Percentiles rank a stretch among this genome's conserved stretches.
Evolutionary conservation across 1,284 basidiomycete genomes (phyloP).

Genomic region (Macrocybe sp.): DNA sequence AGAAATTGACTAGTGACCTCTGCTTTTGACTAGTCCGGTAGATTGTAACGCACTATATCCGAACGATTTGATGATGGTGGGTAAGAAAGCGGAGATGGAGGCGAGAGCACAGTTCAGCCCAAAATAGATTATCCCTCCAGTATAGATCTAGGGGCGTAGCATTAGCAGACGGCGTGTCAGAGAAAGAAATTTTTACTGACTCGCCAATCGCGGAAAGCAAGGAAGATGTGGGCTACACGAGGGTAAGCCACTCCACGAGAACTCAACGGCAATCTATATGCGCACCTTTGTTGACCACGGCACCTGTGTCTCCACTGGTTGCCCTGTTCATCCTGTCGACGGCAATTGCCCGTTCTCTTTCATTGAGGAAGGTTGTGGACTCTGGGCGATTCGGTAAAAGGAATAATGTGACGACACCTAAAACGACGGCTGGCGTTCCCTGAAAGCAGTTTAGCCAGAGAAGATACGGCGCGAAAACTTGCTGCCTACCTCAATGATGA

Average conservation of each 20-base stretch:
- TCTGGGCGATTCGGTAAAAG: constrained; percentile 78
- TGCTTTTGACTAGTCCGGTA: not conserved
- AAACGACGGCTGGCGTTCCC: constrained; percentile 63
- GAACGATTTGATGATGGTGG: constrained; percentile 76
- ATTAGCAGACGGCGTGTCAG: not conserved
- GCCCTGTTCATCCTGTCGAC: constrained; percentile 72
- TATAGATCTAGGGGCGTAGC: constrained; percentile 43
- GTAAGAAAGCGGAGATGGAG: constrained; percentile 79
- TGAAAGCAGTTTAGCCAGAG: constrained; percentile 15
- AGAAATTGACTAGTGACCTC: constrained; percentile 1
- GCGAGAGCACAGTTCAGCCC: constrained; percentile 77
- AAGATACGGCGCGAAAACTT: not conserved
- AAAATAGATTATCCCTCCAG: constrained; percentile 67
- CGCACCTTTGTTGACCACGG: constrained; percentile 61
- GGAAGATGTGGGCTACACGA: constrained; percentile 49
- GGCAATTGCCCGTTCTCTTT: constrained; percentile 69
- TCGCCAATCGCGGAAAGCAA: constrained; percentile 72
- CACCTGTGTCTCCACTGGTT: constrained; percentile 61
- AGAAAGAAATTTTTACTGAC: constrained; percentile 29
- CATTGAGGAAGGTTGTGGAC: constrained; percentile 63
- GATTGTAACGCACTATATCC: constrained; percentile 39
- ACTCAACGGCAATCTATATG: not conserved
- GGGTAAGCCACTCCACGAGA: constrained; percentile 1
- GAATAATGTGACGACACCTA: constrained; percentile 62
- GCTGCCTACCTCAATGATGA: constrained; percentile 66